A percentile compares a stretch with the other conserved stretches of the same genome.
These are phyloP conservation scores for Thermothielavioides terrestris DNA, from an alignment of 495 filamentous ascomycete genomes.

Conservation along the genomic window DNA sequence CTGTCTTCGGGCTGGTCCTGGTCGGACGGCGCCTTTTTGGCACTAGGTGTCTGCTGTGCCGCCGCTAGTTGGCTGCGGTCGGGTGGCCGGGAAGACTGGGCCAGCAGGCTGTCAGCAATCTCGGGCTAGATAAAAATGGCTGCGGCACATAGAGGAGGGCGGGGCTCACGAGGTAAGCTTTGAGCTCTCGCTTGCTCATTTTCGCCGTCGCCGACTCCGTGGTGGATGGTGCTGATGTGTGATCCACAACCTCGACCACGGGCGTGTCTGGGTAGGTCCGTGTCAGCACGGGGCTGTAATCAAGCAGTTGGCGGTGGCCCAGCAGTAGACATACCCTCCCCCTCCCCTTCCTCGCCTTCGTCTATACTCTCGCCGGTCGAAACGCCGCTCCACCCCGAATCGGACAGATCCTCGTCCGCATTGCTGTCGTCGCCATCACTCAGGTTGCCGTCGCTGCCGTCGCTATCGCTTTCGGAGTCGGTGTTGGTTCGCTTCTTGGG, in stretches of 20 bases:
- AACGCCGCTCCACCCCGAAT: conserved; percentile 60
- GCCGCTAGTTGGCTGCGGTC: conserved; percentile 18
- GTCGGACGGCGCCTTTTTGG: conserved; percentile 26
- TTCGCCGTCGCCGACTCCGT: conserved; percentile 32
- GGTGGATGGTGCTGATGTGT: conserved; percentile 28
- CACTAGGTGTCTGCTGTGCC: conserved; percentile 14
- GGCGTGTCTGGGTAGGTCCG: conserved; percentile 10
- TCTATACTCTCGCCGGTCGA: conserved; percentile 37
- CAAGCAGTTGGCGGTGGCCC: not conserved
- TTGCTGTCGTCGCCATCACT: conserved; percentile 22
- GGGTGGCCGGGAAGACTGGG: conserved; percentile 38
- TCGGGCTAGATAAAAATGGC: not conserved
- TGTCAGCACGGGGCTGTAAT: not conserved
- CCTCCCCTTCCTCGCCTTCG: conserved; percentile 12
- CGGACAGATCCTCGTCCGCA: conserved; percentile 20
- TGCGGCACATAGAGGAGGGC: not conserved
- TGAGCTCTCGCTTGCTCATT: conserved; percentile 59
- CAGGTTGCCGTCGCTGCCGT: conserved; percentile 12
- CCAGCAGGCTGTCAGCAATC: conserved; percentile 2
- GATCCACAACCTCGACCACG: conserved; percentile 56
- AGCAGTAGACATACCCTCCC: conserved; percentile 8
- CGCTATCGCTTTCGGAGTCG: conserved; percentile 11
- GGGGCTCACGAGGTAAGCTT: conserved; percentile 63
- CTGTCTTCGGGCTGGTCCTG: conserved; percentile 41
- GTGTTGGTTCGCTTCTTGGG: conserved; percentile 20